These are phyloP conservation scores for Paecilomyces sp. DNA, from an alignment of 2,329 filamentous ascomycete species.

Conservation along the genomic window DNA sequence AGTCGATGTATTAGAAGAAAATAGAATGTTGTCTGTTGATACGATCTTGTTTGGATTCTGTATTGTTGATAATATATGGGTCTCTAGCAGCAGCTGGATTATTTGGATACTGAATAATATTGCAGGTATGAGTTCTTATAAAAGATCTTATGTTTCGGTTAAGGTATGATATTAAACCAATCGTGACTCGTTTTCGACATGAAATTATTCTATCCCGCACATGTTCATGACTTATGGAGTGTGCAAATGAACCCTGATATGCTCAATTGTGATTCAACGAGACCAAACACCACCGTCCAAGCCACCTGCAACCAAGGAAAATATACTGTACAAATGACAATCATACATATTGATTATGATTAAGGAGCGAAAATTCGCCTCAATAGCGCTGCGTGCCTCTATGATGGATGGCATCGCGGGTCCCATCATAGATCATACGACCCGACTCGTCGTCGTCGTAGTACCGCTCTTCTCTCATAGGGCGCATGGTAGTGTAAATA, in stretches of 20 bases:
- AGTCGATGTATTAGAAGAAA: not conserved
- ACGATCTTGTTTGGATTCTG: not conserved
- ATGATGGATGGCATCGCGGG: slow-evolving; percentile 20
- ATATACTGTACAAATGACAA: not conserved
- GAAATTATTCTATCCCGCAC: not conserved
- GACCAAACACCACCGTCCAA: not conserved
- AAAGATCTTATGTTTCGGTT: too few species aligned
- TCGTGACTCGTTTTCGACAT: not conserved
- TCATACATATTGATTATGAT: not conserved
- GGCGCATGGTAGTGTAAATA: slow-evolving; percentile 33
- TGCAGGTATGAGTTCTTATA: too few species aligned
- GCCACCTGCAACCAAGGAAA: not conserved
- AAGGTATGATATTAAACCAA: not conserved
- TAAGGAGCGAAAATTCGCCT: slow-evolving; percentile 1
- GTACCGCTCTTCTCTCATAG: slow-evolving; percentile 26
- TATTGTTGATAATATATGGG: too few species aligned
- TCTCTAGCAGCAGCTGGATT: too few species aligned
- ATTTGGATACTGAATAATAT: not conserved
- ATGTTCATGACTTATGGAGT: not conserved
- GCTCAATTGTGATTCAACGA: not conserved
- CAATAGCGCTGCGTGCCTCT: slow-evolving; percentile 27
- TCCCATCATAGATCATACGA: slow-evolving; percentile 22
- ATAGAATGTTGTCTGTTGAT: not conserved
- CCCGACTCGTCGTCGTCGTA: slow-evolving; percentile 29
- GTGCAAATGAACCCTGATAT: not conserved